A percentile compares a stretch with the other conserved stretches of the same genome.
These are phyloP conservation scores for Thyridium curvatum DNA, from an alignment of 2,329 filamentous ascomycete species.

Conservation along the genomic window DNA sequence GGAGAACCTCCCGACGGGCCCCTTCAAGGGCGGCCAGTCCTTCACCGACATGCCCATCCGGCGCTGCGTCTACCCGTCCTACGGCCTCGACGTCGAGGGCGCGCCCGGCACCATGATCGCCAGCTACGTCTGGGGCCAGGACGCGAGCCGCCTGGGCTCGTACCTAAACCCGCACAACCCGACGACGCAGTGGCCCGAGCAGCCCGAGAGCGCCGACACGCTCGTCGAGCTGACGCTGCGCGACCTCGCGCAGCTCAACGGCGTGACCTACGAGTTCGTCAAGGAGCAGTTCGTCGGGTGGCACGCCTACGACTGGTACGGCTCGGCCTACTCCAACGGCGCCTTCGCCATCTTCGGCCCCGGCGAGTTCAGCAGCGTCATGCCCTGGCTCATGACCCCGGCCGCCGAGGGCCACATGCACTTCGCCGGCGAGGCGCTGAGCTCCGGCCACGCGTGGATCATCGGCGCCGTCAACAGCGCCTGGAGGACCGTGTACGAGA, in stretches of 20 bases:
- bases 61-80: conserved; percentile 24
- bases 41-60: conserved; percentile 22
- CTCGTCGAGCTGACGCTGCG: conserved; percentile 50
- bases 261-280: conserved; percentile 13
- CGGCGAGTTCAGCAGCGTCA: conserved; percentile 12
- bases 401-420: conserved; percentile 15
- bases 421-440: conserved; percentile 18
- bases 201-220: conserved; percentile 42
- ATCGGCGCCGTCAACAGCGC: conserved; percentile 17
- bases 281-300: conserved; percentile 9
- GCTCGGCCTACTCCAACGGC: conserved; percentile 13
- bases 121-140: conserved; percentile 16
- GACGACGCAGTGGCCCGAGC: conserved; percentile 8
- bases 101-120: conserved; percentile 17
- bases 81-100: conserved; percentile 13
- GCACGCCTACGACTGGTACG: conserved; percentile 16
- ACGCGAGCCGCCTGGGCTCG: conserved; percentile 14
- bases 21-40: conserved; percentile 16
- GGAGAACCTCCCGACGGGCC: conserved; percentile 12
- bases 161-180: conserved; percentile 15
- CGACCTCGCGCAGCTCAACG: conserved; percentile 27
- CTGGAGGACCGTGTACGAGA: conserved; percentile 13
- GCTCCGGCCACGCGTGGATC: conserved; percentile 17
- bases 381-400: conserved; percentile 15
- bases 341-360: conserved; percentile 17